Percentiles rank a stretch among this genome's conserved stretches.
These are phyloP conservation scores for Phyllostachys edulis DNA, from an alignment of 176 grass and related monocot genomes.

Conservation along the genomic window DNA sequence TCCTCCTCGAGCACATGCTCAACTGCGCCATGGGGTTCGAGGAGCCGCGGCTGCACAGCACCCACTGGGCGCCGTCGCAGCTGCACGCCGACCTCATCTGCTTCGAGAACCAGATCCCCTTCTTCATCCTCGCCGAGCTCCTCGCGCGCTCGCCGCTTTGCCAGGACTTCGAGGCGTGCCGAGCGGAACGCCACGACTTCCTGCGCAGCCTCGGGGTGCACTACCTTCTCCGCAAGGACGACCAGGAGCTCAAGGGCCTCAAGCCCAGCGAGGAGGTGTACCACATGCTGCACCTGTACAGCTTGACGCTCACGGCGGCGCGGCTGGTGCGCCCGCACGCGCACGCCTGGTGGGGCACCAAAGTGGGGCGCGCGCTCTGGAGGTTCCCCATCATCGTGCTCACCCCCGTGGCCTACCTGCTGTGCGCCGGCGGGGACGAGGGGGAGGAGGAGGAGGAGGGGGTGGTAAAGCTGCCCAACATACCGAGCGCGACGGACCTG, in stretches of 20 bases:
- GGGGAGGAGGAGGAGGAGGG: not conserved
- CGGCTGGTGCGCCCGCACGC: not conserved
- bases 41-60: not conserved
- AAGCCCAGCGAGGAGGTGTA: not conserved
- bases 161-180: not conserved
- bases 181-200: not conserved
- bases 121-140: not conserved
- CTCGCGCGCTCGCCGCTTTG: not conserved
- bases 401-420: slow-evolving; percentile 1
- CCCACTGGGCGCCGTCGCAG: slow-evolving; percentile 1
- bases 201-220: not conserved
- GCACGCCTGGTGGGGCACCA: not conserved
- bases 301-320: not conserved
- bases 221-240: slow-evolving; percentile 7
- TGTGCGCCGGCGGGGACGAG: not conserved
- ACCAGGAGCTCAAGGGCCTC: not conserved
- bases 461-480: not conserved
- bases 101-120: slow-evolving; percentile 20
- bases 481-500: slow-evolving; percentile 10
- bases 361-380: not conserved
- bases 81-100: not conserved
- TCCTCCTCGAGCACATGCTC: slow-evolving; percentile 17
- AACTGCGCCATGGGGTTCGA: not conserved
- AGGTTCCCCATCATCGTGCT: not conserved
- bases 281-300: slow-evolving; percentile 8